These are phyloP conservation scores for Aspergillus fructus DNA, from an alignment of 2,329 filamentous ascomycete genomes.

Conservation along the genomic window DNA sequence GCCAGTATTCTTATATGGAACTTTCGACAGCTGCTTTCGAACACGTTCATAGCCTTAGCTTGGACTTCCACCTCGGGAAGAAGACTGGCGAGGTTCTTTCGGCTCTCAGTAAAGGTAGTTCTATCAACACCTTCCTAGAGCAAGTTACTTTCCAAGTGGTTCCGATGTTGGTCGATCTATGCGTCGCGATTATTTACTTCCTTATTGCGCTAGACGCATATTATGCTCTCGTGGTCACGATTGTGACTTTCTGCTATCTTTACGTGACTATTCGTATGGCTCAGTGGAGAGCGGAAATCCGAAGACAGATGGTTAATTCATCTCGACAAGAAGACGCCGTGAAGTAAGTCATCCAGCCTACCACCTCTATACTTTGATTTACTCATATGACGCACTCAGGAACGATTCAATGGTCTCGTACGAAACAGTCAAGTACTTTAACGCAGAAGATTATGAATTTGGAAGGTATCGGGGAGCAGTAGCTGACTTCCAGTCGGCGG, in stretches of 20 bases:
- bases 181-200: conserved; percentile 81
- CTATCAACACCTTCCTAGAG: conserved; percentile 95
- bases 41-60: conserved; percentile 90
- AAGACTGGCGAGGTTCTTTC: conserved; percentile 95
- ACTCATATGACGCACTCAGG: conserved; percentile 33
- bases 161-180: conserved; percentile 89
- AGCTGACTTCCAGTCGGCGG: conserved; percentile 68
- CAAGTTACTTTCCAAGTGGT: conserved; percentile 94
- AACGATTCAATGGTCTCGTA: conserved; percentile 99
- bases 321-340: conserved; percentile 94
- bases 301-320: conserved; percentile 91
- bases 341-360: conserved; percentile 56
- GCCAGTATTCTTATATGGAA: conserved; percentile 93
- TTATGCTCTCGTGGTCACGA: conserved; percentile 83
- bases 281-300: conserved; percentile 84
- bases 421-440: conserved; percentile 91
- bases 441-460: conserved; percentile 78
- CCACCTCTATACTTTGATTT: background rate
- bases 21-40: conserved; percentile 94
- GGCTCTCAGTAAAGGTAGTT: conserved; percentile 90
- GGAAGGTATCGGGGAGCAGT: conserved; percentile 70
- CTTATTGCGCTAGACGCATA: conserved; percentile 77
- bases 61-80: conserved; percentile 96
- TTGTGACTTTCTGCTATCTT: conserved; percentile 94
- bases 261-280: conserved; percentile 97